Percentiles rank a stretch among this genome's conserved stretches.
phyloP scores from a whole-genome alignment of 768 basidiomycete genomes.

The Termitomyces sp. region DNA sequence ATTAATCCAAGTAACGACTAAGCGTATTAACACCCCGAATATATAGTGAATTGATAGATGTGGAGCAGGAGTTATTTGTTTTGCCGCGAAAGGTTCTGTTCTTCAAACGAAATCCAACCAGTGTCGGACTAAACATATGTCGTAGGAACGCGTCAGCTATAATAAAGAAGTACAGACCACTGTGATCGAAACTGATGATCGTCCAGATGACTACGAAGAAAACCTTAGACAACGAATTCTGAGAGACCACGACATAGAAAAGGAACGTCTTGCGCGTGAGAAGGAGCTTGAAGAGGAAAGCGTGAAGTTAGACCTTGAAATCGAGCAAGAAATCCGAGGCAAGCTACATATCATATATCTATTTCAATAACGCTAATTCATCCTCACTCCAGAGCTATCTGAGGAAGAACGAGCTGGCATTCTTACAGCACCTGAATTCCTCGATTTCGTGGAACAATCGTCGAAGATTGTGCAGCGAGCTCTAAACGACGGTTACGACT shows the following conservation, averaged over 20 bases:
- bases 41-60: conserved; percentile 77
- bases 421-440: conserved; percentile 82
- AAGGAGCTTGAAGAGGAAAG: conserved; percentile 81
- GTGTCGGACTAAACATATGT: not conserved
- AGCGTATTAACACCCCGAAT: conserved; percentile 62
- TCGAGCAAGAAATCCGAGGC: conserved; percentile 85
- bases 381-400: conserved; percentile 56
- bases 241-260: conserved; percentile 64
- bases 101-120: not conserved
- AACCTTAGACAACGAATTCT: conserved; percentile 68
- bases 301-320: conserved; percentile 77
- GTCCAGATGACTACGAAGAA: conserved; percentile 51
- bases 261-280: conserved; percentile 62
- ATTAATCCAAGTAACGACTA: not conserved
- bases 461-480: conserved; percentile 95
- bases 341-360: conserved; percentile 2
- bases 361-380: not conserved
- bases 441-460: conserved; percentile 91
- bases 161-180: conserved; percentile 84
- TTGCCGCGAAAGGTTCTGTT: conserved; percentile 71
- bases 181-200: conserved; percentile 47
- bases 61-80: conserved; percentile 88
- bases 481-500: conserved; percentile 93
- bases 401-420: conserved; percentile 83
- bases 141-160: conserved; percentile 71